A percentile compares a stretch with the other conserved stretches of the same genome.
These are phyloP conservation scores for Thelonectria blattea DNA, from an alignment of 2,329 filamentous ascomycete species.

Conservation along the genomic window DNA sequence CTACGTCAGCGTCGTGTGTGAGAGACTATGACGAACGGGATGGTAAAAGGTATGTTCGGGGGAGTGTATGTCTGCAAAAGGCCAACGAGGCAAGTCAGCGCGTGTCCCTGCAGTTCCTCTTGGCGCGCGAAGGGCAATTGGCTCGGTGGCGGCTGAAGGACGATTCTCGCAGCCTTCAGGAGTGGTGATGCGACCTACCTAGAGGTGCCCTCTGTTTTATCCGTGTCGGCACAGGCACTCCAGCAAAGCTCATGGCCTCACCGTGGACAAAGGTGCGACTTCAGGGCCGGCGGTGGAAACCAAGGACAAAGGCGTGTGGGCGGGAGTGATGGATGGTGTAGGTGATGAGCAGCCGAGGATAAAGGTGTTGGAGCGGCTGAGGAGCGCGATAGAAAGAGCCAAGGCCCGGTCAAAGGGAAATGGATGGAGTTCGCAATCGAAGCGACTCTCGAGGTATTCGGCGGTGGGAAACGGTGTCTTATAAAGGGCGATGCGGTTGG, in stretches of 20 bases:
- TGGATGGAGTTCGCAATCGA: neutral
- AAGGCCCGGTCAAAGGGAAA: neutral
- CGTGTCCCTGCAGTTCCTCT: constrained; percentile 1
- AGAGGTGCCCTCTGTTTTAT: constrained; percentile 41
- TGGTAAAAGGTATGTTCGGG: constrained; percentile 7
- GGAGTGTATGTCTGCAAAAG: constrained; percentile 17
- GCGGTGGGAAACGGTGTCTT: constrained; percentile 24
- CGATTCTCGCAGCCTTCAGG: constrained; percentile 2
- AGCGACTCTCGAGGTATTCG: neutral
- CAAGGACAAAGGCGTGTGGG: neutral
- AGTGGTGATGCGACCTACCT: constrained; percentile 33
- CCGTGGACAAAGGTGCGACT: constrained; percentile 27
- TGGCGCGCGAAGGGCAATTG: constrained; percentile 13
- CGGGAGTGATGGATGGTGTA: neutral
- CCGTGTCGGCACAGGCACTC: constrained; percentile 37
- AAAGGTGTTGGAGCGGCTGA: neutral
- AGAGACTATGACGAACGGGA: constrained; percentile 1
- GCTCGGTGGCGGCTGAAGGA: neutral
- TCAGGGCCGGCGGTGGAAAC: constrained; percentile 3
- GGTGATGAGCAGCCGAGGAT: neutral
- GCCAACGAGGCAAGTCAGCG: constrained; percentile 15
- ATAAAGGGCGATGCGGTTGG: constrained; percentile 7
- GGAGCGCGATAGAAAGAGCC: neutral
- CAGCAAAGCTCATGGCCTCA: constrained; percentile 46
- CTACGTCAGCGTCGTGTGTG: neutral